Percentiles rank a stretch among this genome's conserved stretches.
Conservation (phyloP, 2,329 filamentous ascomycete species). For the Ampelomyces quisqualis region DNA sequence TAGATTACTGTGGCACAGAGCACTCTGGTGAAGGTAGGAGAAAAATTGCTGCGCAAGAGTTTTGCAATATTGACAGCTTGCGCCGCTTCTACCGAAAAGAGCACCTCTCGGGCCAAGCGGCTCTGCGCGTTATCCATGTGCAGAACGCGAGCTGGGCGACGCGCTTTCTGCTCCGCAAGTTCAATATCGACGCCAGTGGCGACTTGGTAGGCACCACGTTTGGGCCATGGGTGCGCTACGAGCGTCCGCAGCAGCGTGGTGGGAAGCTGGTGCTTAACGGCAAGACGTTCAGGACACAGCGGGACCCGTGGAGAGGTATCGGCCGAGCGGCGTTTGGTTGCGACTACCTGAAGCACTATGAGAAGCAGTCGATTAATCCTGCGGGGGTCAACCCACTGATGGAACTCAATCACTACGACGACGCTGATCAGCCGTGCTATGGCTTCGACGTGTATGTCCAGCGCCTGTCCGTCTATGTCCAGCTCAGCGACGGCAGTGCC, state of each 20-base stretch:
- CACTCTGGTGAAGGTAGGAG: slow-evolving; percentile 43
- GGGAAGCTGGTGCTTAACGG: slow-evolving; percentile 55
- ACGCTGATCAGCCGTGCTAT: slow-evolving; percentile 46
- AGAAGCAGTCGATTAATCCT: slow-evolving; percentile 24
- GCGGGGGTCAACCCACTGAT: slow-evolving; percentile 46
- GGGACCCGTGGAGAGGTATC: slow-evolving; percentile 55
- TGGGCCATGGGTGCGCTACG: slow-evolving; percentile 52
- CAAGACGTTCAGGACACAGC: slow-evolving; percentile 52
- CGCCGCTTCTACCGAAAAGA: slow-evolving; percentile 48
- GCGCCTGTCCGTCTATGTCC: slow-evolving; percentile 53
- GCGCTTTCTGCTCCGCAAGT: slow-evolving; percentile 53
- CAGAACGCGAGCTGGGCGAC: slow-evolving; percentile 57
- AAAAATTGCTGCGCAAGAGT: slow-evolving; percentile 53
- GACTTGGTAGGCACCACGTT: slow-evolving; percentile 54
- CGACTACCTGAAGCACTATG: slow-evolving; percentile 54
- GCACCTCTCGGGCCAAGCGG: slow-evolving; percentile 38
- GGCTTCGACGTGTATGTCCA: slow-evolving; percentile 55
- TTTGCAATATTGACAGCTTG: slow-evolving; percentile 48
- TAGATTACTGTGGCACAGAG: slow-evolving; percentile 51
- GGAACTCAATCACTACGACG: slow-evolving; percentile 54
- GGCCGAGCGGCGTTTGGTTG: slow-evolving; percentile 53
- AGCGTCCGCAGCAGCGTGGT: slow-evolving; percentile 50
- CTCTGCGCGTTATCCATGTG: slow-evolving; percentile 50
- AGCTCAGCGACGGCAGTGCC: slow-evolving; percentile 48
- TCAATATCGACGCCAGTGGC: slow-evolving; percentile 53